A percentile compares a stretch with the other conserved stretches of the same genome.
phyloP scores from a whole-genome alignment of 768 basidiomycete genomes.

The Auriculariales sp. region DNA sequence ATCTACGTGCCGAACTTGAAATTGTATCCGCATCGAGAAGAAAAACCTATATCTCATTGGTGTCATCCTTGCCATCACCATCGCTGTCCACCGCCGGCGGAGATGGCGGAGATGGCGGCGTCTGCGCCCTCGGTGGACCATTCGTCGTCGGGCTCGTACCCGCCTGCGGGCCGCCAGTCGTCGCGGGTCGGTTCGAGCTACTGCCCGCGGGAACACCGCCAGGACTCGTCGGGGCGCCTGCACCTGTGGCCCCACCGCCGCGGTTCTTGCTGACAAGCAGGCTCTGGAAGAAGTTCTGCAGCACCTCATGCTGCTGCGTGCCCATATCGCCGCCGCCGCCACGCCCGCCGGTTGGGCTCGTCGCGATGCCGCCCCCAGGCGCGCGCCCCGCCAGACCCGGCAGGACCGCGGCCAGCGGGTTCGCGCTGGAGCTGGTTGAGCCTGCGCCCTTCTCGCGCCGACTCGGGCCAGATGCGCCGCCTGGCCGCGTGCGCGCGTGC shows the following conservation, averaged over 20 bases:
- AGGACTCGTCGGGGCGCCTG: not conserved
- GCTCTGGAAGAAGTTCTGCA: constrained; percentile 82
- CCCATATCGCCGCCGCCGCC: not conserved
- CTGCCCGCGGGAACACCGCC: no score
- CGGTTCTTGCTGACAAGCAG: constrained; percentile 59
- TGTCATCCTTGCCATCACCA: no score
- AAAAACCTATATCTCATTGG: no score
- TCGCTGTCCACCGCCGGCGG: no score
- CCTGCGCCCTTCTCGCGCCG: not conserved
- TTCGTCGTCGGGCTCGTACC: no score
- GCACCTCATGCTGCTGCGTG: constrained; percentile 57
- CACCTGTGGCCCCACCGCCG: constrained; percentile 18
- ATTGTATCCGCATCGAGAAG: no score
- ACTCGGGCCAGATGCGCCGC: constrained; percentile 5
- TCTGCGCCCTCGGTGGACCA: no score
- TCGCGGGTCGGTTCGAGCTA: no score
- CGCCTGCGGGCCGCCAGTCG: no score
- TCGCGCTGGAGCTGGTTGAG: not conserved
- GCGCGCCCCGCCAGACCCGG: not conserved
- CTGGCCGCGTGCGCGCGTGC: constrained; percentile 11
- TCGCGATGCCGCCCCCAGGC: not conserved
- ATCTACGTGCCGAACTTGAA: no score
- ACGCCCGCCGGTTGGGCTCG: not conserved
- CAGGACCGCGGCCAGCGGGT: not conserved
- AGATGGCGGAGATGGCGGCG: no score